These are phyloP conservation scores for Nyctanthes arbortristis DNA, from an alignment of 257 asterid species.

Conservation along the genomic window DNA sequence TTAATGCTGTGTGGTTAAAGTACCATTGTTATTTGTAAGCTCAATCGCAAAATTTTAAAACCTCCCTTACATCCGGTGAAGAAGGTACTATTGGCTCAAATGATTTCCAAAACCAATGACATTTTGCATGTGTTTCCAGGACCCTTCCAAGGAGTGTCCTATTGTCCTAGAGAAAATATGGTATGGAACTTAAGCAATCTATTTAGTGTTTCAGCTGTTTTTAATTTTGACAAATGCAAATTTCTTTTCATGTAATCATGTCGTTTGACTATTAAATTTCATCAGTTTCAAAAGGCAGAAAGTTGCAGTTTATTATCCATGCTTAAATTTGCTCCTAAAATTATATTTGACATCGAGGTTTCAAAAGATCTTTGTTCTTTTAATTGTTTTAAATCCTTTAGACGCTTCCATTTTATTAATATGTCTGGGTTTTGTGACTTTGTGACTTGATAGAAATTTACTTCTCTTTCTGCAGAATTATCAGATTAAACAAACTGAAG, in stretches of 20 bases:
- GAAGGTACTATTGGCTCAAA: slow-evolving; percentile 8
- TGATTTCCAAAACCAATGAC: slow-evolving; percentile 11
- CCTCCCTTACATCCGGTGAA: background rate
- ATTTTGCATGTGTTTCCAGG: slow-evolving; percentile 53
- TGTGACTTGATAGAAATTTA: slow-evolving; percentile 12
- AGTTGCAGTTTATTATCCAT: slow-evolving; percentile 9
- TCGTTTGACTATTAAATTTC: background rate
- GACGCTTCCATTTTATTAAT: background rate
- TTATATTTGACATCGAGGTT: background rate
- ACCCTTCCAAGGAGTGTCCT: slow-evolving; percentile 80
- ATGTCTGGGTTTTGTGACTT: slow-evolving; percentile 2
- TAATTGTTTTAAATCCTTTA: background rate
- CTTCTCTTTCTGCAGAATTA: slow-evolving; percentile 36
- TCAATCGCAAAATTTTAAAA: slow-evolving; percentile 4
- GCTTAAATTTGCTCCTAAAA: slow-evolving; percentile 16
- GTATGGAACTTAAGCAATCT: slow-evolving; percentile 39
- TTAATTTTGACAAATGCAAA: background rate
- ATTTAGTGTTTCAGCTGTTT: slow-evolving; percentile 16
- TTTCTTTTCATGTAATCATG: background rate
- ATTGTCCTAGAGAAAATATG: slow-evolving; percentile 62
- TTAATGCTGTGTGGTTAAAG: background rate
- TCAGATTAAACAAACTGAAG: slow-evolving; percentile 61
- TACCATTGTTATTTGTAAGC: slow-evolving; percentile 5
- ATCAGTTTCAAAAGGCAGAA: background rate
- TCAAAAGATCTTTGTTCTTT: background rate